These are phyloP conservation scores for Fusarium illudens DNA, from an alignment of 2,329 filamentous ascomycete genomes.

Conservation along the genomic window DNA sequence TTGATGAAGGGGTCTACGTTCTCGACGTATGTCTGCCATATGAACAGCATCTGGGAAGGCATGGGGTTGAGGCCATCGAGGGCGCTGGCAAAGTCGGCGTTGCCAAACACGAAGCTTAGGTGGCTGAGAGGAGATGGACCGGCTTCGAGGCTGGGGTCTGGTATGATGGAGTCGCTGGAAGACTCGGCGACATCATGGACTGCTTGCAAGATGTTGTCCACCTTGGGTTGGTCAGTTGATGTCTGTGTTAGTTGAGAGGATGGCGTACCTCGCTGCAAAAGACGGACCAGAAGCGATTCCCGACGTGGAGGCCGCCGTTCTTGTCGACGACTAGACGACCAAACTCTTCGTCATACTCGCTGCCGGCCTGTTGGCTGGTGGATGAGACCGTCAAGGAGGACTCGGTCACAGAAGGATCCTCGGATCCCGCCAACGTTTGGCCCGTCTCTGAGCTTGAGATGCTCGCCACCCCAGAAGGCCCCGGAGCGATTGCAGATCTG, in stretches of 20 bases:
- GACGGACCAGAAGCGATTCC: constrained; percentile 45
- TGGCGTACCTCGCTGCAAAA: constrained; percentile 43
- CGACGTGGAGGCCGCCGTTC: constrained; percentile 40
- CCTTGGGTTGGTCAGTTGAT: constrained; percentile 23
- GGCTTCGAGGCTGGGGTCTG: background rate
- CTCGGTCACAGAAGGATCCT: constrained; percentile 13
- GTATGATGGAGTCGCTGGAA: constrained; percentile 1
- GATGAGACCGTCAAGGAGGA: constrained; percentile 8
- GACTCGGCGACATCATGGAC: constrained; percentile 40
- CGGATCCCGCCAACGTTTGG: constrained; percentile 6
- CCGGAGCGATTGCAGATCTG: background rate
- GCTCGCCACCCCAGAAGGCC: background rate
- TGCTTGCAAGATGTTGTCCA: constrained; percentile 44
- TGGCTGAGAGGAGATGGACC: constrained; percentile 6
- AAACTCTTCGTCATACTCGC: constrained; percentile 44
- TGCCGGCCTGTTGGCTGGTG: constrained; percentile 2
- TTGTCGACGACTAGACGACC: constrained; percentile 41
- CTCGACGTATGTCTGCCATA: constrained; percentile 44
- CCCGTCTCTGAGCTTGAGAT: constrained; percentile 4
- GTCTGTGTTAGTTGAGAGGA: rapidly evolving
- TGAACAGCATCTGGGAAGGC: constrained; percentile 42
- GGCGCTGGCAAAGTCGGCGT: constrained; percentile 4
- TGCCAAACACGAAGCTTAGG: constrained; percentile 35
- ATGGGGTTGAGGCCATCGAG: constrained; percentile 36
- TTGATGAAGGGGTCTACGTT: constrained; percentile 47